Evolutionary conservation across 2,329 filamentous ascomycete species (phyloP).

Genomic region (Trichoderma gracile): DNA sequence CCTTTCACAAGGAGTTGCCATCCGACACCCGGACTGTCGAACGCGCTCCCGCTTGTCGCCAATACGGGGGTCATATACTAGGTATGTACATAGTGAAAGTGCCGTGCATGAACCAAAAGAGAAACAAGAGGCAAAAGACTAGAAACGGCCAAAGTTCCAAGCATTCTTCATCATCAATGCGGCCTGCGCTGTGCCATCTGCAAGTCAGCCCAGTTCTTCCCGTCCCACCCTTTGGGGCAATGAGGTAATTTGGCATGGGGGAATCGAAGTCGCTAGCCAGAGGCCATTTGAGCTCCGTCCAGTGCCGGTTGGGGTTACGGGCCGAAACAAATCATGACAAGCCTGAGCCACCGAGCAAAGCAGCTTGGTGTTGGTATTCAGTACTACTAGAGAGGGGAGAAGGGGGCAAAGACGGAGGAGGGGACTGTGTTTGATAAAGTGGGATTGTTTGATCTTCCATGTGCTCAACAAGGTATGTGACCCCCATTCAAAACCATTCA

Average conservation of each 20-base stretch:
- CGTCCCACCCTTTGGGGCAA: not conserved
- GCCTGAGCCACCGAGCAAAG: not conserved
- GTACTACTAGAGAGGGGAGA: not conserved
- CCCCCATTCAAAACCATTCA: too few relatives aligned
- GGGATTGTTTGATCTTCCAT: too few relatives aligned
- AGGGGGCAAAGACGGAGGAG: not conserved
- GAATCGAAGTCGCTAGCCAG: not conserved
- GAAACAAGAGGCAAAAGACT: not conserved
- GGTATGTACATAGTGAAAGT: too few relatives aligned
- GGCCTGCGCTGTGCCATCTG: not conserved
- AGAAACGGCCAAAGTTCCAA: not conserved
- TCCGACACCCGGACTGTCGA: constrained; percentile 1
- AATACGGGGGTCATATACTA: not conserved
- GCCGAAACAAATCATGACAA: constrained; percentile 16
- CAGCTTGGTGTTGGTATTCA: not conserved
- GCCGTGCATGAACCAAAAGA: not conserved
- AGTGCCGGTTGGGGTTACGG: constrained; percentile 12
- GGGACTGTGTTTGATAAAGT: not conserved
- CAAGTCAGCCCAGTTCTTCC: not conserved
- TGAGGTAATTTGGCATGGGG: constrained; percentile 18
- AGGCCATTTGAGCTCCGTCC: not conserved
- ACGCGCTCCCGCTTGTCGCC: not conserved
- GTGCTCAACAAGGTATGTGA: too few relatives aligned
- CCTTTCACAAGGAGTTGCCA: constrained; percentile 2
- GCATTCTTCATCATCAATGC: not conserved